phyloP scores from a whole-genome alignment of 371 early-diverging fungal genomes.

The Apophysomyces ossiformis region DNA sequence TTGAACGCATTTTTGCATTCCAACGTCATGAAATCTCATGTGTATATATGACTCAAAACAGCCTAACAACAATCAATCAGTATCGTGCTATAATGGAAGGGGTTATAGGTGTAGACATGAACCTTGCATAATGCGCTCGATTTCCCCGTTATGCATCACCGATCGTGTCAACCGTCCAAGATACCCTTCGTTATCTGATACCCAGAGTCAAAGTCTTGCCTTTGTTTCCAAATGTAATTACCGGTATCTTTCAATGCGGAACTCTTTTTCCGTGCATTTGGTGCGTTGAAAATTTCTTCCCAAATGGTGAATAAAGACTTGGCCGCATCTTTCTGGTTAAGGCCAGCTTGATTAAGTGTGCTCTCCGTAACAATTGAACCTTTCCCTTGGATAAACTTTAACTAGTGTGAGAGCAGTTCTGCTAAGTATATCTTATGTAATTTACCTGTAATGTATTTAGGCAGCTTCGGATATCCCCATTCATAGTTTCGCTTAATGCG shows the following conservation, averaged over 20 bases:
- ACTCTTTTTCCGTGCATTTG: constrained; percentile 31
- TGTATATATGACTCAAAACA: constrained; percentile 91
- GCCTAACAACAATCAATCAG: constrained; percentile 46
- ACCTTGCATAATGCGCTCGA: constrained; percentile 86
- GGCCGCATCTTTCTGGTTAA: constrained; percentile 86
- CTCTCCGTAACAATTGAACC: constrained; percentile 58
- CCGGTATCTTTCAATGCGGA: constrained; percentile 19
- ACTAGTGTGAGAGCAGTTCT: not conserved
- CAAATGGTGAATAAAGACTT: constrained; percentile 78
- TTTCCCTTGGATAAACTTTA: constrained; percentile 48
- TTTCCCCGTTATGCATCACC: constrained; percentile 75
- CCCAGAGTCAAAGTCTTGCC: constrained; percentile 6
- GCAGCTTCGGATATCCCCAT: constrained; percentile 88
- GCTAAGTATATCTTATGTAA: too few relatives aligned
- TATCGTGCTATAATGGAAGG: not conserved
- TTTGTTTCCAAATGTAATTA: constrained; percentile 3
- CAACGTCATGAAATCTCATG: constrained; percentile 78
- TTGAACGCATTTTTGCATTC: constrained; percentile 64
- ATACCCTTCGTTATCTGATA: constrained; percentile 41
- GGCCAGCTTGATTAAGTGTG: constrained; percentile 52
- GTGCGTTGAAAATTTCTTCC: constrained; percentile 75
- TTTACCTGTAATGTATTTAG: constrained; percentile 88
- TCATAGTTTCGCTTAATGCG: constrained; percentile 74
- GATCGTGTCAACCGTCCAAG: constrained; percentile 54
- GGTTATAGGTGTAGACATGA: constrained; percentile 4